These are phyloP conservation scores for Pisolithus microcarpus DNA, from an alignment of 768 basidiomycete species.

Conservation along the genomic window DNA sequence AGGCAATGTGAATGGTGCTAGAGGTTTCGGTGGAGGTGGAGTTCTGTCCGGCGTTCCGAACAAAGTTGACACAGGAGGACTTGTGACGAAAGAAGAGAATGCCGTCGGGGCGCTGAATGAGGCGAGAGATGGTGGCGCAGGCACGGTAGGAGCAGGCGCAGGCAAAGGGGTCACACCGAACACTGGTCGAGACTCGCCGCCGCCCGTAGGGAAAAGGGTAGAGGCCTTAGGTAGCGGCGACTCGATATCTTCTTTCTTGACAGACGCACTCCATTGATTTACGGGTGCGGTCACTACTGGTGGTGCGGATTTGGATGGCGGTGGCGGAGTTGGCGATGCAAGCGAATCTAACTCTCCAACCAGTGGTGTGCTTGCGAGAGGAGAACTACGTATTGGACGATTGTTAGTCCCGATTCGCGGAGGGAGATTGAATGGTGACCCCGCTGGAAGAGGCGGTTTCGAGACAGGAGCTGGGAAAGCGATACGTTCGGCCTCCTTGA, in stretches of 20 bases:
- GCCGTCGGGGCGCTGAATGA: constrained; percentile 7
- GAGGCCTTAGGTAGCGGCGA: constrained; percentile 41
- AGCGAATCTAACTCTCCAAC: constrained; percentile 35
- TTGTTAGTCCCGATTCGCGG: constrained; percentile 49
- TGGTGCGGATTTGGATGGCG: constrained; percentile 14
- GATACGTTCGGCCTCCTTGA: constrained; percentile 36
- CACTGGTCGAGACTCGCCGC: constrained; percentile 14
- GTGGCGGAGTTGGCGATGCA: constrained; percentile 5
- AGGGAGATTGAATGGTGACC: constrained; percentile 37
- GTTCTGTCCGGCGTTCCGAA: constrained; percentile 7
- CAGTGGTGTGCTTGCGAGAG: constrained; percentile 51
- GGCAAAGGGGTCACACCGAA: constrained; percentile 4
- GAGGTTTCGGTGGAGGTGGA: background rate
- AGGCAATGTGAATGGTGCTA: constrained; percentile 7
- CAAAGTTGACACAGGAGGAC: background rate
- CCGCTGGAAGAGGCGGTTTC: constrained; percentile 12
- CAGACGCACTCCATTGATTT: constrained; percentile 25
- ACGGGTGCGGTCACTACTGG: constrained; percentile 28
- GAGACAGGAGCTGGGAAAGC: constrained; percentile 9
- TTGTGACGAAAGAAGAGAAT: constrained; percentile 6
- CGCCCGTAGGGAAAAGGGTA: constrained; percentile 34
- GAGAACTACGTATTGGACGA: constrained; percentile 69
- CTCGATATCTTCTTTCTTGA: constrained; percentile 14
- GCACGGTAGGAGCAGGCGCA: constrained; percentile 2
- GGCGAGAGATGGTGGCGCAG: constrained; percentile 5